Evolutionary conservation across 1,139 yeast genomes (phyloP), one percentile per base, ranked within the genome.

Genomic region (Geotrichum australiense): DNA sequence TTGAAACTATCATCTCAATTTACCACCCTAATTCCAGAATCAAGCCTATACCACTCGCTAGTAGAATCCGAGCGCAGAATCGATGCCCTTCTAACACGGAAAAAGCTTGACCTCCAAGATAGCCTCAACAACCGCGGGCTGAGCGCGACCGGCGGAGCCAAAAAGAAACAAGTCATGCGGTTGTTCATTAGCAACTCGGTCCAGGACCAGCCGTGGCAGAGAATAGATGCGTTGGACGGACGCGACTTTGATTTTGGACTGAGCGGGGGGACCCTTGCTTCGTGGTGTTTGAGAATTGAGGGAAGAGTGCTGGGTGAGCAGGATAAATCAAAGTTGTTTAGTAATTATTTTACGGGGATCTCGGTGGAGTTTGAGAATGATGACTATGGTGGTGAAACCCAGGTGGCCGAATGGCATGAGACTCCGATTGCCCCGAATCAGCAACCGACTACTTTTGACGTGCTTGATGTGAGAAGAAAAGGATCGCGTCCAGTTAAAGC

Each of bases 201-300:
- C 33, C 83, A 79, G 49, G 84, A 85, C 59, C 97, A 91, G 64
- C 86, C 93, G 35, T 91, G 98, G 98, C 97, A 89, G 43, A 52
- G 50, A 19, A 61, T 55, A 28, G 41, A 54, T 3, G 53, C 51
- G 5, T 41, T 53, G n/a, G 63, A 62, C 31, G 69, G 68, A 40
- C 32, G 35, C 29, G 69, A 66, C 41, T 59, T 60, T 51, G 60
- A 55, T 46, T 53, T 58, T 53, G 57, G 54, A 47, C 50, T 57
- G 46, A 53, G 59, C 46, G 50, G 53, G 36, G 45, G 59, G 45
- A 12, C 75, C 70, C 45, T 48, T 38, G 75, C 93, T 5, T 58
- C 76, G 4, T 91, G 96, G 96, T 83, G 93, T 1, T 69, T 91
- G 52, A 71, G 94, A 44, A 75, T 91, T 18, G 97, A 91, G 62